These are phyloP conservation scores for Sugiyamaella floridensis DNA, from an alignment of 805 yeast species.

Conservation along the genomic window DNA sequence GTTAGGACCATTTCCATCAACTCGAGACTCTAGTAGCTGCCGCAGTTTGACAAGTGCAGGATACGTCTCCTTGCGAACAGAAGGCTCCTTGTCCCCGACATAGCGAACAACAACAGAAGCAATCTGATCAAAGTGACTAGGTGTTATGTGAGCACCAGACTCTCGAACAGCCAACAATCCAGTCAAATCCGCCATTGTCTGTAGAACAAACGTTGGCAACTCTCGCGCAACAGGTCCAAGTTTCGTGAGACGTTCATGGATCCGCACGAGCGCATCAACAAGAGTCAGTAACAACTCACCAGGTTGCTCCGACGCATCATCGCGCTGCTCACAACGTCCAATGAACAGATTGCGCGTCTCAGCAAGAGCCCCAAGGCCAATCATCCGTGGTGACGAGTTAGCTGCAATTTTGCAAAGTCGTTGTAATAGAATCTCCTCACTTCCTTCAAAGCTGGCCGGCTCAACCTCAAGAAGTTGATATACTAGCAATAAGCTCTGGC, in stretches of 20 bases:
- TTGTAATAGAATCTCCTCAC: conserved; percentile 13
- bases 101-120: conserved; percentile 9
- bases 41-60: conserved; percentile 19
- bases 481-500: conserved; percentile 18
- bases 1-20: background rate
- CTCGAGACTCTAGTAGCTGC: background rate
- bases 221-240: conserved; percentile 1
- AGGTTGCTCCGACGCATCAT: background rate
- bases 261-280: conserved; percentile 5
- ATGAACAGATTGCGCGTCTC: conserved; percentile 20
- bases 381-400: conserved; percentile 7
- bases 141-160: background rate
- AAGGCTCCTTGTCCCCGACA: conserved; percentile 18
- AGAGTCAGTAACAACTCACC: background rate
- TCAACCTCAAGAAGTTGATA: conserved; percentile 15
- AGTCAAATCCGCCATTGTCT: conserved; percentile 10
- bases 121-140: background rate
- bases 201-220: conserved; percentile 5
- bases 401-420: conserved; percentile 12
- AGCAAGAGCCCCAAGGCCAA: conserved; percentile 17
- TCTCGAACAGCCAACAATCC: background rate
- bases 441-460: conserved; percentile 10
- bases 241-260: background rate
- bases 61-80: conserved; percentile 27
- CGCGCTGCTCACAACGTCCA: background rate